Conservation (phyloP, 345 rosid genomes). For the Erodium maritimum region DNA sequence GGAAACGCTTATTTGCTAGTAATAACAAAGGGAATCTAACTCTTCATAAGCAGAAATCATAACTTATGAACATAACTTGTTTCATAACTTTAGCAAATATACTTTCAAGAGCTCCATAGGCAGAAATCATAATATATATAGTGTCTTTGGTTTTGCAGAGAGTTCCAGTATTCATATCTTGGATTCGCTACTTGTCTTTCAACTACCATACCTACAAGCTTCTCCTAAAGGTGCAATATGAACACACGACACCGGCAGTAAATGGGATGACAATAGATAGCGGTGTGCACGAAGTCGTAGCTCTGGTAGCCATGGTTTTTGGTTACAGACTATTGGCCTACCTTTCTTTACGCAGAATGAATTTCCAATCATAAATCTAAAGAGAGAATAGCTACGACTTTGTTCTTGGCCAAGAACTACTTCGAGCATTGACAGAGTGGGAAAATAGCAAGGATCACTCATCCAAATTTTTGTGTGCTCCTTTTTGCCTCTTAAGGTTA, state of each 20-base stretch:
- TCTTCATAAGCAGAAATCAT: no score
- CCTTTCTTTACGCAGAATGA: constrained; percentile 68
- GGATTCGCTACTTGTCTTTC: constrained; percentile 93
- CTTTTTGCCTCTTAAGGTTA: not conserved
- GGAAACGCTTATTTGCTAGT: no score
- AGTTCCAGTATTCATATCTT: constrained; percentile 73
- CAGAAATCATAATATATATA: no score
- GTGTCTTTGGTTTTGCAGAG: constrained; percentile 31
- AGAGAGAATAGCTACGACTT: not conserved
- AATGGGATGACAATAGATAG: constrained; percentile 50
- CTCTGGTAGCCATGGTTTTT: constrained; percentile 76
- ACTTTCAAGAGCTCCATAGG: no score
- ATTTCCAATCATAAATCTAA: constrained; percentile 27
- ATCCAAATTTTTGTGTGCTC: not conserved
- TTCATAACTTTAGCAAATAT: no score
- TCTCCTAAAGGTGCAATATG: constrained; percentile 80
- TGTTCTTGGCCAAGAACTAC: not conserved
- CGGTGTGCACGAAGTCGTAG: constrained; percentile 51
- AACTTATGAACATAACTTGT: no score
- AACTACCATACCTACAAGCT: constrained; percentile 95
- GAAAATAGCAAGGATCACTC: not conserved
- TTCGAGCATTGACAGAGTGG: not conserved
- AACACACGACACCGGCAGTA: constrained; percentile 24
- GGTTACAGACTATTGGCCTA: constrained; percentile 89
- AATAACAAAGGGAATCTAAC: no score